Conservation (phyloP, 2,329 filamentous ascomycete genomes). For the Septoria linicola region DNA sequence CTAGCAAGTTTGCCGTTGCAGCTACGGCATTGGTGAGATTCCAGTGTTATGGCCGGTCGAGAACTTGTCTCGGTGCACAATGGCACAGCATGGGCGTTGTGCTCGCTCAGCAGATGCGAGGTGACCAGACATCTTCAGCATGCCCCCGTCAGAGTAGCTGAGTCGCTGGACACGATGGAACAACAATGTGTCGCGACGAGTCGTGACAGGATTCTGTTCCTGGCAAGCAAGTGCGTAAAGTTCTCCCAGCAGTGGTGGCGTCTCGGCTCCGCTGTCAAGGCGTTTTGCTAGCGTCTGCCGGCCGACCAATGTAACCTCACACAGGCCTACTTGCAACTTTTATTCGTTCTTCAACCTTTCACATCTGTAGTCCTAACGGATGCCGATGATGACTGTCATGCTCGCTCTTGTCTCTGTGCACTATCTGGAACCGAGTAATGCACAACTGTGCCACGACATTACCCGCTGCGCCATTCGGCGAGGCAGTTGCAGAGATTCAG, state of each 20-base stretch:
- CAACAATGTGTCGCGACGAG: background rate
- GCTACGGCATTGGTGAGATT: too few species aligned
- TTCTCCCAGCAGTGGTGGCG: background rate
- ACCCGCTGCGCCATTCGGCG: too few species aligned
- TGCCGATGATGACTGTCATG: background rate
- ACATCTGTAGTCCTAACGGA: background rate
- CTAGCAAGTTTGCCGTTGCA: too few species aligned
- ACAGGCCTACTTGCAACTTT: slow-evolving; percentile 1
- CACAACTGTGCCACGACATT: background rate
- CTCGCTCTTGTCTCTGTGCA: background rate
- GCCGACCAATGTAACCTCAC: background rate
- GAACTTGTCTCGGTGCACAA: too few species aligned
- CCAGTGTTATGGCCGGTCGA: too few species aligned
- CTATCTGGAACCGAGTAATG: background rate
- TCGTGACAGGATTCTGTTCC: slow-evolving; percentile 7
- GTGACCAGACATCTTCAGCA: background rate
- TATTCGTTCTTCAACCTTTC: slow-evolving; percentile 2
- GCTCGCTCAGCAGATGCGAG: too few species aligned
- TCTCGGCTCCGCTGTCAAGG: background rate
- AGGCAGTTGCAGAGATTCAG: background rate
- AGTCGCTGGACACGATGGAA: slow-evolving; percentile 1
- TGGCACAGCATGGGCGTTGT: too few species aligned
- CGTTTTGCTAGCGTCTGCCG: background rate
- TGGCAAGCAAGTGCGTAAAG: background rate
- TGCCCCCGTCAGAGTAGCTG: background rate